These are phyloP conservation scores for Nymphaea thermarum DNA, from an alignment of 164 flowering plant species.

Conservation along the genomic window DNA sequence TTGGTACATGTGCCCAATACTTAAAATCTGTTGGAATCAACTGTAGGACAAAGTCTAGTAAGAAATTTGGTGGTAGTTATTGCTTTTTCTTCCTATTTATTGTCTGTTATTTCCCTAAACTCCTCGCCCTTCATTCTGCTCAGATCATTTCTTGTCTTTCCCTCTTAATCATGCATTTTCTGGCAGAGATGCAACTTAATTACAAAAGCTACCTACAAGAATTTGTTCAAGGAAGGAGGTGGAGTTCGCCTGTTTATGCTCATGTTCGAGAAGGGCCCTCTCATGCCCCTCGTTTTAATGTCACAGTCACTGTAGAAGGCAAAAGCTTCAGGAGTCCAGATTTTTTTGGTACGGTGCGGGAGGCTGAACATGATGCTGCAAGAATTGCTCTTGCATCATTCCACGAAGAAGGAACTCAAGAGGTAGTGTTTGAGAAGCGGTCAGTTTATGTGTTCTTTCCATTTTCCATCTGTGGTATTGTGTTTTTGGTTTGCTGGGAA, in stretches of 20 bases:
- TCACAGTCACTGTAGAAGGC: slow-evolving; percentile 48
- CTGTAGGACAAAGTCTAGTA: not conserved
- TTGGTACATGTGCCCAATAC: not conserved
- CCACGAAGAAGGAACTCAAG: slow-evolving; percentile 21
- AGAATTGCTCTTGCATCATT: slow-evolving; percentile 47
- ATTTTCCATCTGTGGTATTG: not conserved
- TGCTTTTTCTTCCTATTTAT: not conserved
- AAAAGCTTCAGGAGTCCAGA: slow-evolving; percentile 35
- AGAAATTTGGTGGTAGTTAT: not conserved
- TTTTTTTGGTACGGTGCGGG: slow-evolving; percentile 38
- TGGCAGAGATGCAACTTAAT: slow-evolving; percentile 18
- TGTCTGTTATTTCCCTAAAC: not conserved
- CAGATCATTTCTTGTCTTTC: slow-evolving; percentile 1
- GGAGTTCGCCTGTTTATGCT: slow-evolving; percentile 35
- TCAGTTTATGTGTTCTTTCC: not conserved
- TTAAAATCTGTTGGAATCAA: not conserved
- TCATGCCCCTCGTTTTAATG: slow-evolving; percentile 49
- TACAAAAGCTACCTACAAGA: slow-evolving; percentile 48
- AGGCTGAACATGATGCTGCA: slow-evolving; percentile 78
- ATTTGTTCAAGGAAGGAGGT: slow-evolving; percentile 37
- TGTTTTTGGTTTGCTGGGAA: not conserved
- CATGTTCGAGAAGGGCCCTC: slow-evolving; percentile 42
- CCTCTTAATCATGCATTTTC: not conserved
- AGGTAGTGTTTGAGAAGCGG: slow-evolving; percentile 20
- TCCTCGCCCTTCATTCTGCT: not conserved